Evolutionary conservation across 2,329 filamentous ascomycete genomes (phyloP).

Genomic region (Pseudogymnoascus sp.): DNA sequence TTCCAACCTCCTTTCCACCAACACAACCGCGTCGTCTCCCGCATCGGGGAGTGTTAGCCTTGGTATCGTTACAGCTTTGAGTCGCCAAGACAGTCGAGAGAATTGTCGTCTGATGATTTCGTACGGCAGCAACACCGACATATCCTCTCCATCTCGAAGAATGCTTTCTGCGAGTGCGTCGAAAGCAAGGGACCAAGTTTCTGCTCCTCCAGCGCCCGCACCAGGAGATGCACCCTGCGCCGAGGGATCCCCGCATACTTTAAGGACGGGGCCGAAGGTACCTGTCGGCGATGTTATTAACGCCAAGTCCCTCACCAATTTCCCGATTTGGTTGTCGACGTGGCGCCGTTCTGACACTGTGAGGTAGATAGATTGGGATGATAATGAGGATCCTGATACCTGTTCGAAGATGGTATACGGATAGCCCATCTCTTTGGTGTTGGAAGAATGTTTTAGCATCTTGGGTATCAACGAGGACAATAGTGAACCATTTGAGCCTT

Average conservation of each 20-base stretch:
- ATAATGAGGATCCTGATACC: conserved; percentile 21
- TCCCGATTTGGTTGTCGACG: conserved; percentile 26
- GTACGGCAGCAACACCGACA: conserved; percentile 52
- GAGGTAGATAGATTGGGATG: conserved; percentile 22
- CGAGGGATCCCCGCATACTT: conserved; percentile 21
- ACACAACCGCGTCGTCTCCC: conserved; percentile 42
- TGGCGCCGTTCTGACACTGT: conserved; percentile 19
- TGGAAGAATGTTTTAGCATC: conserved; percentile 27
- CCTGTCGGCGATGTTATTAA: conserved; percentile 23
- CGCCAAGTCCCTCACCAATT: conserved; percentile 23
- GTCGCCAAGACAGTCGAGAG: conserved; percentile 38
- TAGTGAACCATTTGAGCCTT: neutral
- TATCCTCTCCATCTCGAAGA: conserved; percentile 53
- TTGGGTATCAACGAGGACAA: conserved; percentile 22
- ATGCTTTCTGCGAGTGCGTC: conserved; percentile 48
- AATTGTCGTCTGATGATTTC: conserved; percentile 47
- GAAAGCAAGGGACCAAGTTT: conserved; percentile 51
- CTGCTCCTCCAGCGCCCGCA: conserved; percentile 22
- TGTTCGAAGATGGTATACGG: conserved; percentile 27
- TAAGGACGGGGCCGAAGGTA: conserved; percentile 24
- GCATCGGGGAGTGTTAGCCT: conserved; percentile 49
- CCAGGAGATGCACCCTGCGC: conserved; percentile 6
- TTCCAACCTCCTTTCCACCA: conserved; percentile 31
- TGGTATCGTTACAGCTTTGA: conserved; percentile 47
- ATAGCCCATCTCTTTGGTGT: conserved; percentile 25